These are phyloP conservation scores for Albifimbria verrucaria DNA, from an alignment of 2,329 filamentous ascomycete genomes.

Conservation along the genomic window DNA sequence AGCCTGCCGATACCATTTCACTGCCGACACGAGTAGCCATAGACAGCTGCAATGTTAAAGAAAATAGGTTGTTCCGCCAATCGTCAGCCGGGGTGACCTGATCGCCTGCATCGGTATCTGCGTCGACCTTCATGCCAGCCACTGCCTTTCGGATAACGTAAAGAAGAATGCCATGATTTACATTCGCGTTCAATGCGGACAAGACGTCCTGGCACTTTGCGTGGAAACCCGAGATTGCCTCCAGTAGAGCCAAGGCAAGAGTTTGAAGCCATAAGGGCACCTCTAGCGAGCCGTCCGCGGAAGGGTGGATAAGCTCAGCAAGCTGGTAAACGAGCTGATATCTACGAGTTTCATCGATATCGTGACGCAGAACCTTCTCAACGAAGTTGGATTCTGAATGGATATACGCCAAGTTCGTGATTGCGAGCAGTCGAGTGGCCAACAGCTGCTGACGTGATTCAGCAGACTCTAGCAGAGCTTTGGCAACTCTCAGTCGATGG, in stretches of 20 bases:
- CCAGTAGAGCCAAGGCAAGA: slow-evolving; percentile 74
- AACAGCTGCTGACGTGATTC: slow-evolving; percentile 72
- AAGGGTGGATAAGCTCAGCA: slow-evolving; percentile 84
- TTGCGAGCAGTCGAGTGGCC: slow-evolving; percentile 76
- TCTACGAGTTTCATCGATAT: slow-evolving; percentile 83
- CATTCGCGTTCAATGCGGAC: slow-evolving; percentile 88
- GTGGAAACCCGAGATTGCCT: slow-evolving; percentile 79
- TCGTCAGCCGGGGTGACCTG: slow-evolving; percentile 70
- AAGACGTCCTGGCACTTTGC: slow-evolving; percentile 77
- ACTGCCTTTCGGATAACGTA: slow-evolving; percentile 91
- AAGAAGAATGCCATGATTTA: slow-evolving; percentile 92
- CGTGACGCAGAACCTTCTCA: slow-evolving; percentile 80
- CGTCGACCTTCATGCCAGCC: slow-evolving; percentile 67
- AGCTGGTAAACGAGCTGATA: slow-evolving; percentile 91
- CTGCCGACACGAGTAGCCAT: slow-evolving; percentile 71
- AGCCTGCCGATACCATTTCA: slow-evolving; percentile 81
- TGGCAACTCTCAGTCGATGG: slow-evolving; percentile 77
- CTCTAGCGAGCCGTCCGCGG: slow-evolving; percentile 62
- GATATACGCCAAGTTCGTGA: slow-evolving; percentile 89
- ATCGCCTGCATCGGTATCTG: slow-evolving; percentile 49
- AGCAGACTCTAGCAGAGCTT: slow-evolving; percentile 66
- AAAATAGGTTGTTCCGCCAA: slow-evolving; percentile 88
- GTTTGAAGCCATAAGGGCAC: slow-evolving; percentile 78
- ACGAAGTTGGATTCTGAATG: slow-evolving; percentile 79
- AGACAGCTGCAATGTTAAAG: slow-evolving; percentile 78